Evolutionary conservation across 208 protist species (phyloP), one percentile per base, ranked within the genome.

Genomic region (Trypanosoma brucei): DNA sequence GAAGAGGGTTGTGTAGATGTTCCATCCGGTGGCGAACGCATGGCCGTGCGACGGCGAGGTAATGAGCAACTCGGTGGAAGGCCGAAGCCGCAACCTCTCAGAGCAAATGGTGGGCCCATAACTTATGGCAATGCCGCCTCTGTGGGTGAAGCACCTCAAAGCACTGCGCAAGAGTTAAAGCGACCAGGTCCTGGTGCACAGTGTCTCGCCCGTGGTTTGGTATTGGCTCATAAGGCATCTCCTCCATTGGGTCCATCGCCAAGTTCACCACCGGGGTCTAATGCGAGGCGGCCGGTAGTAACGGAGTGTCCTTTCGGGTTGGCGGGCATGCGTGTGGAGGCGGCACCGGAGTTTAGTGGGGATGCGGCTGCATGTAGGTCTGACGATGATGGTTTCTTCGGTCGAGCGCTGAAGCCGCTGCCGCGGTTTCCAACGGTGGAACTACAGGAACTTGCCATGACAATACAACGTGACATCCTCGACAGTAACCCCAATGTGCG

Each of bases 401-500:
- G 82, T 13, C 76, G 81, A 3, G 71, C 70, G 5, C 68, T 92
- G 55, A 87, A 87, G 69, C 86, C 89, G 35, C 70, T 93, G 55
- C 89, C 89, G n/a, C 67, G 72, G 39, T 93, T 93, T 59, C 69
- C 80, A 9, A 84, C 84, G 1, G 69, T n/a, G 34, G 89, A 95
- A 57, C 72, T 92, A 37, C 81, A 71, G 50, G 89, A 96, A 33
- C 68, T 96, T 13, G 87, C 87, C 13, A 76, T 76, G 38, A 85
- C 69, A 3, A 91, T 96, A 49, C 70, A 86, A 67, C 85, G 87
- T 6, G 91, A 96, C 35, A 94, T 96, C 31, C 74, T 96, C 13
- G 87, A 94, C 56, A 80, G 83, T n/a, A 88, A 93, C 64, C 87
- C 87, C n/a, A 75, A 83, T 46, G 81, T 98, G 22, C 70, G 72